Evolutionary conservation across 306 rosid genomes (phyloP).

Genomic region (Ochetophila trinervis): DNA sequence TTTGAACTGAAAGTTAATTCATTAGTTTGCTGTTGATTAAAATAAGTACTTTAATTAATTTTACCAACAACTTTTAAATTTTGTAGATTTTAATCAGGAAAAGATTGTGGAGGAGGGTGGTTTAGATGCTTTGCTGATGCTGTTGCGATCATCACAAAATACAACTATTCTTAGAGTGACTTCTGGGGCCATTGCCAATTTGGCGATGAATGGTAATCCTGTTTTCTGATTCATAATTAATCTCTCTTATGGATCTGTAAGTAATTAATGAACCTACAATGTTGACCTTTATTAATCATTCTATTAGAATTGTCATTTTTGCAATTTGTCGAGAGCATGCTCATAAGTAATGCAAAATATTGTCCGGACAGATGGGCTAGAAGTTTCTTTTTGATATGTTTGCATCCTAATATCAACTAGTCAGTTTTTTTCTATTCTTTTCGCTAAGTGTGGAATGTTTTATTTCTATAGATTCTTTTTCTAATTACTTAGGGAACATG

Average conservation of each 20-base stretch:
- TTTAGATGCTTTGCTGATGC: slow-evolving; percentile 54
- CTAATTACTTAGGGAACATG: too few relatives aligned
- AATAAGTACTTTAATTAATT: neutral
- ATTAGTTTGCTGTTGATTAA: neutral
- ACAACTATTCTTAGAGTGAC: slow-evolving; percentile 65
- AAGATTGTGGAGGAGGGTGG: slow-evolving; percentile 72
- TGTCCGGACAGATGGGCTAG: too few relatives aligned
- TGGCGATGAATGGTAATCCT: slow-evolving; percentile 69
- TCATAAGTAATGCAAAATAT: neutral
- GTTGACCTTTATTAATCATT: neutral
- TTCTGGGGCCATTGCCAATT: slow-evolving; percentile 72
- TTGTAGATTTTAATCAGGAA: slow-evolving; percentile 58
- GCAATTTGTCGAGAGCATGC: neutral
- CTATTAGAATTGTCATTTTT: neutral
- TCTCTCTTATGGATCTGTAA: neutral
- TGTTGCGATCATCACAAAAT: slow-evolving; percentile 53
- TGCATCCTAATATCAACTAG: too few relatives aligned
- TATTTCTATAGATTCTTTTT: too few relatives aligned
- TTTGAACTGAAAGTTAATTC: slow-evolving; percentile 3
- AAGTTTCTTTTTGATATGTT: too few relatives aligned
- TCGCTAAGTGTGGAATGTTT: too few relatives aligned
- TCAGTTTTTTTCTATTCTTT: too few relatives aligned
- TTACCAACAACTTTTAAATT: neutral
- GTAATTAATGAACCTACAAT: neutral
- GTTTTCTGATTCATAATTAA: slow-evolving; percentile 1